phyloP scores from a whole-genome alignment of 73 alveolate genomes.

The Tetrahymena borealis region DNA sequence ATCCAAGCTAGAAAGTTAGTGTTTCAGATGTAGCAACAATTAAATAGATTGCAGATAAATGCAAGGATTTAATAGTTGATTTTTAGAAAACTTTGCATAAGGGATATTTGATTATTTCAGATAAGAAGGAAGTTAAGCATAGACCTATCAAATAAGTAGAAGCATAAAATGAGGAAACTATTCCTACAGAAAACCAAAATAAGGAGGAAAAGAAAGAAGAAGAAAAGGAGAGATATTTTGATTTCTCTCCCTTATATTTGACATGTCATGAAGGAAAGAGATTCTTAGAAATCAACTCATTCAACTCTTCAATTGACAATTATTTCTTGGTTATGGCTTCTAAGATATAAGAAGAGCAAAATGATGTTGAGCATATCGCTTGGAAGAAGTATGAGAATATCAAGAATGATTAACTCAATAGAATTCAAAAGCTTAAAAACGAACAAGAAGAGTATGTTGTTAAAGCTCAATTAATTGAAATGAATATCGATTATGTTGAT shows the following conservation, averaged over 20 bases:
- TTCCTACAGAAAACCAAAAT: slow-evolving; percentile 1
- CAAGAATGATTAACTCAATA: slow-evolving; percentile 64
- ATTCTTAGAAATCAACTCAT: slow-evolving; percentile 49
- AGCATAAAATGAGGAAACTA: background rate
- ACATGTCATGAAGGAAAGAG: slow-evolving; percentile 33
- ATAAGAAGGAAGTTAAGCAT: background rate
- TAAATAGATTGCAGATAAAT: slow-evolving; percentile 45
- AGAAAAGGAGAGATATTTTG: slow-evolving; percentile 40
- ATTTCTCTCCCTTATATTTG: slow-evolving; percentile 57
- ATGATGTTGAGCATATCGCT: slow-evolving; percentile 17
- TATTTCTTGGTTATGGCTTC: slow-evolving; percentile 59
- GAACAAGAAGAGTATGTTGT: slow-evolving; percentile 62
- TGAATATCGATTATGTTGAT: slow-evolving; percentile 55
- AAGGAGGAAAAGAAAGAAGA: slow-evolving; percentile 39
- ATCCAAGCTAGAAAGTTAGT: slow-evolving; percentile 46
- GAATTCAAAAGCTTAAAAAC: slow-evolving; percentile 59
- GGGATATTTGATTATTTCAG: slow-evolving; percentile 8
- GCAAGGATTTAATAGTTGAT: slow-evolving; percentile 43
- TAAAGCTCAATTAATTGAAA: slow-evolving; percentile 69
- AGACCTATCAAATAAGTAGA: background rate
- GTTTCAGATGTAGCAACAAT: slow-evolving; percentile 41
- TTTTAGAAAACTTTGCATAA: slow-evolving; percentile 6
- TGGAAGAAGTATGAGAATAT: slow-evolving; percentile 75
- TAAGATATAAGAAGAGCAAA: slow-evolving; percentile 45
- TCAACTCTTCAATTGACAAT: slow-evolving; percentile 60